These are phyloP conservation scores for Leccinum variicolor DNA, from an alignment of 768 basidiomycete genomes.

Conservation along the genomic window DNA sequence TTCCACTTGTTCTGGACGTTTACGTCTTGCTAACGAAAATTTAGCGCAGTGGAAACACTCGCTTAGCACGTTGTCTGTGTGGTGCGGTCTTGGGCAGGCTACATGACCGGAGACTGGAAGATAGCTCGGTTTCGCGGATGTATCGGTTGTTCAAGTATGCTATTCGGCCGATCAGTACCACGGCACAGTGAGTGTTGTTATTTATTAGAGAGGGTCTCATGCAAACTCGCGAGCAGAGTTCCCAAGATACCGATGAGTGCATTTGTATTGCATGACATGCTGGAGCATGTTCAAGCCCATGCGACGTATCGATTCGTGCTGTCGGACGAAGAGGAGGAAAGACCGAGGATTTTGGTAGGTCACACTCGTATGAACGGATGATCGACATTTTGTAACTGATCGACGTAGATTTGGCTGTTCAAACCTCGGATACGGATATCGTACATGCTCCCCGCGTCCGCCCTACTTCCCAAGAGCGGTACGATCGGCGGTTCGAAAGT, in stretches of 20 bases:
- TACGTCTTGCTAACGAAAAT: slow-evolving; percentile 20
- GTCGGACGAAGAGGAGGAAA: slow-evolving; percentile 82
- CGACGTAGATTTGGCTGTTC: slow-evolving; percentile 84
- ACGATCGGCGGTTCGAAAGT: slow-evolving; percentile 77
- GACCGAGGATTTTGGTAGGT: slow-evolving; percentile 72
- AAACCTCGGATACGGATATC: slow-evolving; percentile 83
- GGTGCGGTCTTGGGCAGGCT: slow-evolving; percentile 79
- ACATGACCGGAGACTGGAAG: slow-evolving; percentile 43
- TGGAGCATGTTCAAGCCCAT: slow-evolving; percentile 87
- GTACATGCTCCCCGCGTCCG: slow-evolving; percentile 56
- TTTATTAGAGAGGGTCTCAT: neutral
- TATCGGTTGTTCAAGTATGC: slow-evolving; percentile 85
- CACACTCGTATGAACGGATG: neutral
- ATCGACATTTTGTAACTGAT: neutral
- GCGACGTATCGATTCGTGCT: slow-evolving; percentile 91
- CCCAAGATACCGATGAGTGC: slow-evolving; percentile 66
- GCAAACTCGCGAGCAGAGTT: slow-evolving; percentile 23
- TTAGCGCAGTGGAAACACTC: slow-evolving; percentile 63
- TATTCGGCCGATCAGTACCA: slow-evolving; percentile 63
- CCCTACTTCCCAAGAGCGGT: slow-evolving; percentile 57
- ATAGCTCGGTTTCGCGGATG: slow-evolving; percentile 35
- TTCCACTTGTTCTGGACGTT: neutral
- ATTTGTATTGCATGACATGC: slow-evolving; percentile 91
- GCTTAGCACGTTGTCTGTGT: slow-evolving; percentile 69
- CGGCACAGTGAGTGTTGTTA: slow-evolving; percentile 51